These are phyloP conservation scores for Flaveria floridana DNA, from an alignment of 140 eudicot species.

Conservation along the genomic window DNA sequence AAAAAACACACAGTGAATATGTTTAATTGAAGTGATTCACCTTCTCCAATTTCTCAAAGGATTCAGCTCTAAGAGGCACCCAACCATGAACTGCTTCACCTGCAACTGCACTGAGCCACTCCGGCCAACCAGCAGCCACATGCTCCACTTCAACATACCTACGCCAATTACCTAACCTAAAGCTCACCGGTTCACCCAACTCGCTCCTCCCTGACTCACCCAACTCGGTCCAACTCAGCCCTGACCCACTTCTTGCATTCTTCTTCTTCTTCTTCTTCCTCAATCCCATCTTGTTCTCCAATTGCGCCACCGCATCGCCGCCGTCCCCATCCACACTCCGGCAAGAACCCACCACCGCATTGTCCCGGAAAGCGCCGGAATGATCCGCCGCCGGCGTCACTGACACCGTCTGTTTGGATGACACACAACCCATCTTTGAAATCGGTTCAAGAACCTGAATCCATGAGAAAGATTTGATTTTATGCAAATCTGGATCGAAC, in stretches of 20 bases:
- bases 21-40: constrained; percentile 27
- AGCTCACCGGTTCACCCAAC: constrained; percentile 61
- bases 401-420: constrained; percentile 75
- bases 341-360: constrained; percentile 56
- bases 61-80: constrained; percentile 82
- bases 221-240: constrained; percentile 60
- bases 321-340: constrained; percentile 49
- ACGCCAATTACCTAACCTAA: constrained; percentile 73
- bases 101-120: constrained; percentile 90
- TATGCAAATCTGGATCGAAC: constrained; percentile 27
- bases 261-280: constrained; percentile 56
- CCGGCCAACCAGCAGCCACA: constrained; percentile 98
- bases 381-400: constrained; percentile 84
- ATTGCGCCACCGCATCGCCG: constrained; percentile 47
- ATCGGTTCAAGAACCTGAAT: constrained; percentile 18
- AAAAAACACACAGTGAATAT: constrained; percentile 6
- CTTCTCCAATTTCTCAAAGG: constrained; percentile 82
- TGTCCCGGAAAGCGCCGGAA: constrained; percentile 64
- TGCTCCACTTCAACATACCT: constrained; percentile 73
- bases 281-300: constrained; percentile 49
- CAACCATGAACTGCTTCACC: constrained; percentile 95
- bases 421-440: constrained; percentile 75
- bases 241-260: constrained; percentile 54
- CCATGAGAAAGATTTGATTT: constrained; percentile 8
- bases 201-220: constrained; percentile 69